Percentiles rank a stretch among this genome's conserved stretches.
These are phyloP conservation scores for Penicillium canariense DNA, from an alignment of 495 filamentous ascomycete genomes.

Conservation along the genomic window DNA sequence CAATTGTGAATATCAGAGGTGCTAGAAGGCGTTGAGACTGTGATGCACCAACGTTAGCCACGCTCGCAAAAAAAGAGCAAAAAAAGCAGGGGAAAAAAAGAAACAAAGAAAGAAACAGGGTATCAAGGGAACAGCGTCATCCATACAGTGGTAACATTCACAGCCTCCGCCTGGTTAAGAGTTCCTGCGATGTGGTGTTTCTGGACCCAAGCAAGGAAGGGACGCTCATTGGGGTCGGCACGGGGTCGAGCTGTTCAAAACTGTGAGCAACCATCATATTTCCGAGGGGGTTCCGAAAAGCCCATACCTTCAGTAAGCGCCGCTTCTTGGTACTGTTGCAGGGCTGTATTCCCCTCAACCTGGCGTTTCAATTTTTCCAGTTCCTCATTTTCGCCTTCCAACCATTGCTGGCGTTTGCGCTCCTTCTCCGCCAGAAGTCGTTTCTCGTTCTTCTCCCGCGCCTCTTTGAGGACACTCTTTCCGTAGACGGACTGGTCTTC, in stretches of 20 bases:
- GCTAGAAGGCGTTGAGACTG: slow-evolving; percentile 63
- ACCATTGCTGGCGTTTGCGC: slow-evolving; percentile 43
- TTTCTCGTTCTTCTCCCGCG: slow-evolving; percentile 47
- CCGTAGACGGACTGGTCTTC: slow-evolving; percentile 41
- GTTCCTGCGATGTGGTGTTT: slow-evolving; percentile 43
- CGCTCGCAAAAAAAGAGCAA: no score
- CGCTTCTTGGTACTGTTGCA: slow-evolving; percentile 47
- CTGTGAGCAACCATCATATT: slow-evolving; percentile 8
- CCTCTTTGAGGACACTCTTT: slow-evolving; percentile 49
- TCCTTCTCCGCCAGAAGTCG: slow-evolving; percentile 48
- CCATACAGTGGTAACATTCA: slow-evolving; percentile 37
- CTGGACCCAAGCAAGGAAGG: slow-evolving; percentile 49
- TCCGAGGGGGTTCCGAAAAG: neutral
- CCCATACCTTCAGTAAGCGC: slow-evolving; percentile 38
- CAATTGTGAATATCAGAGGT: slow-evolving; percentile 54
- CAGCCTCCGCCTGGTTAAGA: slow-evolving; percentile 32
- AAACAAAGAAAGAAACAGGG: neutral
- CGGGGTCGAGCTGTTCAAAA: slow-evolving; percentile 34
- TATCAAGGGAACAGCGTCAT: neutral
- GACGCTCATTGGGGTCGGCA: slow-evolving; percentile 43
- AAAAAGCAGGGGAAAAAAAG: no score
- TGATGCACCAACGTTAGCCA: slow-evolving; percentile 1
- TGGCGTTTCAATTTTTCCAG: slow-evolving; percentile 39
- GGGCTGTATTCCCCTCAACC: slow-evolving; percentile 45
- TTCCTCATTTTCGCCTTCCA: slow-evolving; percentile 41